These are phyloP conservation scores for Sporothrix brunneoviolacea DNA, from an alignment of 2,329 filamentous ascomycete species.

Conservation along the genomic window DNA sequence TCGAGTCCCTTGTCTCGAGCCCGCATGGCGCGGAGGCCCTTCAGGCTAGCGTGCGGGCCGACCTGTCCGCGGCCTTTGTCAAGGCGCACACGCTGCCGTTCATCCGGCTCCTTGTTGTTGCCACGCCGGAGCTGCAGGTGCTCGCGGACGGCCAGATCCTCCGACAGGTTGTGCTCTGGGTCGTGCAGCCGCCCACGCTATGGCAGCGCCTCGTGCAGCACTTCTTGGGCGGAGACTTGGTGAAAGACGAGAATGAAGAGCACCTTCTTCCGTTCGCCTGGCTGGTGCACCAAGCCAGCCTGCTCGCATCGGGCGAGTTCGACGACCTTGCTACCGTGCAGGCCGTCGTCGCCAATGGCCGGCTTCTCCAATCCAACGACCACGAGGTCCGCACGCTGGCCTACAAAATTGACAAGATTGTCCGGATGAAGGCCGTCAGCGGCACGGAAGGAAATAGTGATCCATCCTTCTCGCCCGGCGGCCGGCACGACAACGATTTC, in stretches of 20 bases:
- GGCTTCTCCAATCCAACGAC: conserved; percentile 19
- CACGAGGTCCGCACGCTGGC: conserved; percentile 22
- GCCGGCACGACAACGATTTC: conserved; percentile 68
- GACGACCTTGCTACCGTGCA: conserved; percentile 21
- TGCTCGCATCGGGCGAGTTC: conserved; percentile 23
- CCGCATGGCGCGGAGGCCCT: conserved; percentile 23
- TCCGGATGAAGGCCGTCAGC: conserved; percentile 22
- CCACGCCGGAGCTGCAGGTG: conserved; percentile 38
- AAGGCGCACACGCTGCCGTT: conserved; percentile 23
- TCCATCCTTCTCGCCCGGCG: conserved; percentile 41
- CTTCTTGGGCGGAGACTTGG: conserved; percentile 26
- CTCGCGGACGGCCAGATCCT: conserved; percentile 45
- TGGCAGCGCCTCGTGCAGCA: conserved; percentile 42
- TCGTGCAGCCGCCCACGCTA: conserved; percentile 47
- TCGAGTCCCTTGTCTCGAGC: conserved; percentile 25
- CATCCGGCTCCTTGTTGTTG: conserved; percentile 33
- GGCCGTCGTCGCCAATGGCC: conserved; percentile 21
- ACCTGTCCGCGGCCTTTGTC: conserved; percentile 27
- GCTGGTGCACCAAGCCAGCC: conserved; percentile 42
- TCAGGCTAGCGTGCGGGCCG: conserved; percentile 20
- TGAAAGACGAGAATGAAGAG: too few relatives aligned
- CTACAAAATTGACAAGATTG: conserved; percentile 32
- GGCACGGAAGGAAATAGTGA: too few relatives aligned
- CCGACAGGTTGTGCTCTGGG: conserved; percentile 35
- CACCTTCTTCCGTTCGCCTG: conserved; percentile 37